These are phyloP conservation scores for Neonectria punicea DNA, from an alignment of 2,329 filamentous ascomycete genomes.

Conservation along the genomic window DNA sequence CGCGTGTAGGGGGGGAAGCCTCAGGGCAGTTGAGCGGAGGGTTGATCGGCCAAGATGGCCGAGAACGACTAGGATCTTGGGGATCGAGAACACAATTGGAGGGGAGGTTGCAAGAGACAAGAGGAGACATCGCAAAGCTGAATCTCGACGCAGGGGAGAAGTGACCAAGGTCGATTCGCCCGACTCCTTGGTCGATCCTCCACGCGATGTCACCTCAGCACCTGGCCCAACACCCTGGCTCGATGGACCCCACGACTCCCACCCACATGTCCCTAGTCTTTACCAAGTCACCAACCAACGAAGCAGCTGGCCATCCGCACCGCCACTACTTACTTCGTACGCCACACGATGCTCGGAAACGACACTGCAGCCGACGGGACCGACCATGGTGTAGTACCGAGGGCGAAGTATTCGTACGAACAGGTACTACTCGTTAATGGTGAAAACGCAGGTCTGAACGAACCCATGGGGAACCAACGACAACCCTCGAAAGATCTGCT, in stretches of 20 bases:
- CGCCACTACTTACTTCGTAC: slow-evolving; percentile 1
- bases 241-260: slow-evolving; percentile 37
- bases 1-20: not conserved
- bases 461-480: not conserved
- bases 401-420: not conserved
- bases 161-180: slow-evolving; percentile 28
- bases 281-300: slow-evolving; percentile 16
- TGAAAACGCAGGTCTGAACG: not conserved
- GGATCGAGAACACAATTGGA: slow-evolving; percentile 26
- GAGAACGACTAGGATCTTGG: slow-evolving; percentile 27
- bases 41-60: slow-evolving; percentile 34
- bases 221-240: slow-evolving; percentile 36
- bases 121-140: slow-evolving; percentile 31
- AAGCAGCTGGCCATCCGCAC: not conserved
- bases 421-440: not conserved
- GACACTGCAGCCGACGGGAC: not conserved
- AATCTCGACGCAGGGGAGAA: slow-evolving; percentile 33
- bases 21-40: not conserved
- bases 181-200: slow-evolving; percentile 27
- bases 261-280: slow-evolving; percentile 17
- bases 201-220: slow-evolving; percentile 39
- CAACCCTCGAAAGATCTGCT: not conserved
- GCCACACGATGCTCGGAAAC: slow-evolving; percentile 7
- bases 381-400: not conserved
- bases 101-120: slow-evolving; percentile 37